Conservation (phyloP, 345 rosid species). For the Brassica cretica region DNA sequence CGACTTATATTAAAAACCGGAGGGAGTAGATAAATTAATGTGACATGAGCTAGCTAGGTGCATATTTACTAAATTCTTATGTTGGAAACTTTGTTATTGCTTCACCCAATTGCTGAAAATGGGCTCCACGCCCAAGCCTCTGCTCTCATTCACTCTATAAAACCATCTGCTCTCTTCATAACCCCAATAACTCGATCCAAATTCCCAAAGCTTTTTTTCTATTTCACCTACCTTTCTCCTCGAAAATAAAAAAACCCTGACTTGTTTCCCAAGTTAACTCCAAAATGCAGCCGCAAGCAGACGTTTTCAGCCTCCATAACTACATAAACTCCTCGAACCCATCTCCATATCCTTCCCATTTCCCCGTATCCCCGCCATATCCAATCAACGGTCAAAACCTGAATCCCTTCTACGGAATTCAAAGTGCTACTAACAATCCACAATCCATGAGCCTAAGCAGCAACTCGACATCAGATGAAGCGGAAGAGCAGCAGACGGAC, state of each 20-base stretch:
- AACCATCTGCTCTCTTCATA: constrained; percentile 18
- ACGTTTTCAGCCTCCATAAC: constrained; percentile 48
- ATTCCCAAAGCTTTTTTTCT: not conserved
- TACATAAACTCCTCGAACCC: constrained; percentile 32
- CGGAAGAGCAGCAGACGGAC: constrained; percentile 62
- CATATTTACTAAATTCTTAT: constrained; percentile 16
- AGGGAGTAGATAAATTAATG: not conserved
- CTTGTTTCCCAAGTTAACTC: constrained; percentile 10
- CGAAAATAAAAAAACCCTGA: not conserved
- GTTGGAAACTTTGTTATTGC: constrained; percentile 19
- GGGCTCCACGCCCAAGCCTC: constrained; percentile 23
- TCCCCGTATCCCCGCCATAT: constrained; percentile 35
- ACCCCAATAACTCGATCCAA: constrained; percentile 18
- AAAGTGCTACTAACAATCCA: constrained; percentile 35
- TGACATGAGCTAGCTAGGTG: constrained; percentile 14
- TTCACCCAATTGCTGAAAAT: constrained; percentile 19
- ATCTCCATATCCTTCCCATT: constrained; percentile 48
- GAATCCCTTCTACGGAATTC: constrained; percentile 39
- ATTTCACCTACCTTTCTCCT: constrained; percentile 11
- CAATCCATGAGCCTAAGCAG: constrained; percentile 61
- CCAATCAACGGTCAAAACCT: constrained; percentile 34
- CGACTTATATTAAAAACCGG: too few relatives aligned
- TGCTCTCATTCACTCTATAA: constrained; percentile 23
- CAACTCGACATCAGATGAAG: constrained; percentile 86
- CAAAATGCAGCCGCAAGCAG: constrained; percentile 35